Conservation (phyloP, 306 rosid genomes). For the Quillaja saponaria region DNA sequence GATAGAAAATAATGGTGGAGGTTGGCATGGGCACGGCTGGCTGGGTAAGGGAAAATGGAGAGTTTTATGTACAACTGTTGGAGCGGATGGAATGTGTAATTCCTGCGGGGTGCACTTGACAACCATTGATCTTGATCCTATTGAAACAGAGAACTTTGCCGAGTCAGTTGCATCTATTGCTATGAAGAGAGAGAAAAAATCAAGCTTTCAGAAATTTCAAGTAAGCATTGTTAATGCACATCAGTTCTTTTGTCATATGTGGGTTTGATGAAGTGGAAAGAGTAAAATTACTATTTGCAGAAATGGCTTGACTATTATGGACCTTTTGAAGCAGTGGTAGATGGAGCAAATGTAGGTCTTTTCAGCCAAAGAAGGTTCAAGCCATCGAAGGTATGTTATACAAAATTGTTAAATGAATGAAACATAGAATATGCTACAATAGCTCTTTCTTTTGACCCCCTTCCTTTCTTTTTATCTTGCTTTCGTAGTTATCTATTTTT, state of each 20-base stretch:
- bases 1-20: slow-evolving; percentile 83
- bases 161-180: slow-evolving; percentile 87
- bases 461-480: no score
- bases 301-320: slow-evolving; percentile 88
- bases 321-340: slow-evolving; percentile 94
- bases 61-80: slow-evolving; percentile 52
- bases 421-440: no score
- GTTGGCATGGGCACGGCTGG: slow-evolving; percentile 98
- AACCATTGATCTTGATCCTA: slow-evolving; percentile 85
- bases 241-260: slow-evolving; percentile 22
- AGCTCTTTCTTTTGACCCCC: no score
- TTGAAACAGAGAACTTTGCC: slow-evolving; percentile 85
- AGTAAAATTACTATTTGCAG: slow-evolving; percentile 48
- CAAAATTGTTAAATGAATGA: slow-evolving; percentile 30
- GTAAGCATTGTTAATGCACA: slow-evolving; percentile 42
- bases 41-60: slow-evolving; percentile 88
- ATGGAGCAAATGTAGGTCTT: slow-evolving; percentile 93
- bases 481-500: no score
- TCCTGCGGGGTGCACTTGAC: slow-evolving; percentile 71
- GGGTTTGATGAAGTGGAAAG: slow-evolving; percentile 19
- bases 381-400: slow-evolving; percentile 69
- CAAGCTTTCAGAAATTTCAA: slow-evolving; percentile 81
- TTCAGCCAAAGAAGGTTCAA: slow-evolving; percentile 65
- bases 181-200: slow-evolving; percentile 56
- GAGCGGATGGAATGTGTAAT: slow-evolving; percentile 74